These are phyloP conservation scores for Chaetomiaceae sp. DNA, from an alignment of 2,329 filamentous ascomycete genomes.

Conservation along the genomic window DNA sequence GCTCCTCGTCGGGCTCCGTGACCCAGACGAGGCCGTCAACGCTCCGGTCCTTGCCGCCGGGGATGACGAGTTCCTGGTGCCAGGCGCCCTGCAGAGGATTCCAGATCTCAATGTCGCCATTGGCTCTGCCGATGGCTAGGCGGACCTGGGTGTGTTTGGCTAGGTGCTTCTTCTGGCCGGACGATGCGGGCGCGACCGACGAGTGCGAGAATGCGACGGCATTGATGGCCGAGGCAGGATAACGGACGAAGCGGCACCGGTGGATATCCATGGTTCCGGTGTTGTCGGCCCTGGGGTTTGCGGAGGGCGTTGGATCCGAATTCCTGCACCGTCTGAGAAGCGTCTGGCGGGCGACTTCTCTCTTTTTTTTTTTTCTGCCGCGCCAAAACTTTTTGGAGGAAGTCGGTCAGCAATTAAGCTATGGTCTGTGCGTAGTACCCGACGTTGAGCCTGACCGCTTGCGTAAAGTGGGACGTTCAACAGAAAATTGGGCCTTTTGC, in stretches of 20 bases:
- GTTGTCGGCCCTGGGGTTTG: slow-evolving; percentile 15
- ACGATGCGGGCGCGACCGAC: slow-evolving; percentile 43
- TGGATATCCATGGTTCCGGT: slow-evolving; percentile 77
- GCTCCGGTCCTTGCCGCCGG: slow-evolving; percentile 77
- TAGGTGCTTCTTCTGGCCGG: slow-evolving; percentile 42
- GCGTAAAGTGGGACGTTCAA: background rate
- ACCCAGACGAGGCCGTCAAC: slow-evolving; percentile 92
- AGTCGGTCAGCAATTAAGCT: slow-evolving; percentile 29
- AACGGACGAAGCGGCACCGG: slow-evolving; percentile 92
- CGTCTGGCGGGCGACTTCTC: background rate
- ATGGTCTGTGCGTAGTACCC: slow-evolving; percentile 28
- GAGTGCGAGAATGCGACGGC: slow-evolving; percentile 89
- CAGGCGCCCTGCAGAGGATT: slow-evolving; percentile 78
- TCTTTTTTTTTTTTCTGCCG: slow-evolving; percentile 27
- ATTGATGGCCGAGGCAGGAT: slow-evolving; percentile 88
- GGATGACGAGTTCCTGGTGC: slow-evolving; percentile 84
- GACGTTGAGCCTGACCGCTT: background rate
- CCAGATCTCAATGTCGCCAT: slow-evolving; percentile 98
- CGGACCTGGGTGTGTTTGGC: slow-evolving; percentile 59
- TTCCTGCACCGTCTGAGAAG: slow-evolving; percentile 1
- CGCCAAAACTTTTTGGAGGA: slow-evolving; percentile 25
- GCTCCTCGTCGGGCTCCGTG: slow-evolving; percentile 71
- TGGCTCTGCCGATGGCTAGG: slow-evolving; percentile 84
- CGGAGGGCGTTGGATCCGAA: slow-evolving; percentile 14
- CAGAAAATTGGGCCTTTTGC: slow-evolving; percentile 5